A percentile compares a stretch with the other conserved stretches of the same genome.
Conservation (phyloP, 2,329 filamentous ascomycete genomes). For the Fusarium compactum region DNA sequence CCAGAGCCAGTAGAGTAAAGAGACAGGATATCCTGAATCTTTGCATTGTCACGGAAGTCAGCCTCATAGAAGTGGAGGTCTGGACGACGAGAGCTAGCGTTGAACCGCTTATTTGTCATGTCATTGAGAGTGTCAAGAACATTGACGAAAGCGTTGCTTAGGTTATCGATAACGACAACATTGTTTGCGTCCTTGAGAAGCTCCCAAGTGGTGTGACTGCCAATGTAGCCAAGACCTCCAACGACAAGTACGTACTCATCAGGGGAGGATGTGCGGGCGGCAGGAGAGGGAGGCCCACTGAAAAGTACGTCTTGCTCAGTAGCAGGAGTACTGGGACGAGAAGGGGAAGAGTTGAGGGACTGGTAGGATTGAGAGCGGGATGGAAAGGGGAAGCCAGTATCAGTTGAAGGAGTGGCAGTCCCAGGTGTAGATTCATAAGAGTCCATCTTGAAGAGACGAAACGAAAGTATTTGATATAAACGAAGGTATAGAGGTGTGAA, state of each 20-base stretch:
- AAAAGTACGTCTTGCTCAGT: not conserved
- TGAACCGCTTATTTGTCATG: conserved; percentile 2
- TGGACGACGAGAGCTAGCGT: not conserved
- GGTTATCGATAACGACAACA: conserved; percentile 8
- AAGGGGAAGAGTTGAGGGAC: not conserved
- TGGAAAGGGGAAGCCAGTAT: not conserved
- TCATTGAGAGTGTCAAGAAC: conserved; percentile 7
- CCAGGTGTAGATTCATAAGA: not conserved
- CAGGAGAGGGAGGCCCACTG: not conserved
- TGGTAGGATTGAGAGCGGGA: not conserved
- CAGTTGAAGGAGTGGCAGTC: not conserved
- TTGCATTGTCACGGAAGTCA: conserved; percentile 3
- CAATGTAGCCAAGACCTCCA: conserved; percentile 17
- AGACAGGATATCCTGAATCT: not conserved
- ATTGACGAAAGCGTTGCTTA: conserved; percentile 1
- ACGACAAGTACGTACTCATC: conserved; percentile 7
- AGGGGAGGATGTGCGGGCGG: not conserved
- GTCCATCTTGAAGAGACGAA: not conserved
- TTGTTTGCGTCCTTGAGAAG: not conserved
- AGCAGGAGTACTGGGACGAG: not conserved
- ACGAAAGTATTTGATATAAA: not conserved
- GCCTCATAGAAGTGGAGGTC: conserved; percentile 17
- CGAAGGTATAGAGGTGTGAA: not conserved
- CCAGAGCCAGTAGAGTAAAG: not conserved
- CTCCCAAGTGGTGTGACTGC: conserved; percentile 10